Conservation (phyloP, 495 filamentous ascomycete species). For the Aspergillus egyptiacus region DNA sequence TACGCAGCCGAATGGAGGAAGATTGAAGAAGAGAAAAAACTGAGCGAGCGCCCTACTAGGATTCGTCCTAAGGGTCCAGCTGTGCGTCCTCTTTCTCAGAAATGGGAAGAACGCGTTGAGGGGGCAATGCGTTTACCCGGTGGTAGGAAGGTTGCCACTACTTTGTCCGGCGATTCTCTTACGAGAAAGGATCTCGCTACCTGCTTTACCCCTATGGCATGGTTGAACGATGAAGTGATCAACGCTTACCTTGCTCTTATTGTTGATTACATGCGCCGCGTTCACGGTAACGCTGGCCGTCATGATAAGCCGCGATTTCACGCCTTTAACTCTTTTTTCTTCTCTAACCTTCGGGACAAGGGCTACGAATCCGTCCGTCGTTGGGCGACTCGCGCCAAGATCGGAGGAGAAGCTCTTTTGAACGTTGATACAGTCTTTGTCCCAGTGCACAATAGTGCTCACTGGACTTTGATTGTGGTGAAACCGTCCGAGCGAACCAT, state of each 20-base stretch:
- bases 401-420: slow-evolving; percentile 48
- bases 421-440: slow-evolving; percentile 57
- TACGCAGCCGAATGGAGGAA: slow-evolving; percentile 26
- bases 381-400: slow-evolving; percentile 53
- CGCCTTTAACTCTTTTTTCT: slow-evolving; percentile 70
- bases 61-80: slow-evolving; percentile 25
- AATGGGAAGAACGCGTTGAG: slow-evolving; percentile 41
- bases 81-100: slow-evolving; percentile 39
- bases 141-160: slow-evolving; percentile 34
- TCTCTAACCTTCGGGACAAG: slow-evolving; percentile 49
- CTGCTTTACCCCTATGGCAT: slow-evolving; percentile 47
- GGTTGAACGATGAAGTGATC: slow-evolving; percentile 83
- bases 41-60: slow-evolving; percentile 17
- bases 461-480: slow-evolving; percentile 67
- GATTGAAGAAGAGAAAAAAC: slow-evolving; percentile 20
- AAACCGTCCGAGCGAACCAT: slow-evolving; percentile 57
- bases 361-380: slow-evolving; percentile 43
- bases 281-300: slow-evolving; percentile 37
- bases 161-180: slow-evolving; percentile 51
- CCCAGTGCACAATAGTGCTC: slow-evolving; percentile 44
- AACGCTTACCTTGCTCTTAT: slow-evolving; percentile 59
- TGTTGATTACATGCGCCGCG: slow-evolving; percentile 52
- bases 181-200: slow-evolving; percentile 55
- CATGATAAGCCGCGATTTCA: slow-evolving; percentile 55
- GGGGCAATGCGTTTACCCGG: slow-evolving; percentile 25